Conservation (phyloP, 352 stramenopile genomes). For the Globisporangium barbulae region DNA sequence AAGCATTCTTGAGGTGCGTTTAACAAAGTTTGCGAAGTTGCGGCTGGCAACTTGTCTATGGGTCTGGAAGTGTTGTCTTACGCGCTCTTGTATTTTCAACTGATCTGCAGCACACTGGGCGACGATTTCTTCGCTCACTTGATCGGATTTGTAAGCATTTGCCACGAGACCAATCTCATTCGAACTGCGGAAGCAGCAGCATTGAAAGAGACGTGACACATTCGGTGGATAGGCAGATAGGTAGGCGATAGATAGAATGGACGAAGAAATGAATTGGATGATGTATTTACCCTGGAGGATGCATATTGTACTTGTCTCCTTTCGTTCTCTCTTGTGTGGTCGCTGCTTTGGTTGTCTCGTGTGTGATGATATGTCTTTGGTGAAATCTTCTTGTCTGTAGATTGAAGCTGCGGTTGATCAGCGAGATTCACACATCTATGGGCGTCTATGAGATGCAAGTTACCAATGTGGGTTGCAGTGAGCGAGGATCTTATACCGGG, state of each 20-base stretch:
- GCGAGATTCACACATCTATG: background rate
- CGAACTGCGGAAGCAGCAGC: conserved; percentile 29
- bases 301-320: conserved; percentile 8
- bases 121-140: conserved; percentile 83
- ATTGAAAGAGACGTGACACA: conserved; percentile 6
- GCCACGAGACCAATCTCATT: conserved; percentile 58
- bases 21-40: background rate
- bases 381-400: background rate
- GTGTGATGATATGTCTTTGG: background rate
- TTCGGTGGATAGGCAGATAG: conserved; percentile 21
- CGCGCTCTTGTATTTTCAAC: background rate
- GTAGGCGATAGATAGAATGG: conserved; percentile 34
- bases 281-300: conserved; percentile 23
- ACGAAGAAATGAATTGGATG: conserved; percentile 12
- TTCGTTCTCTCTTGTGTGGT: background rate
- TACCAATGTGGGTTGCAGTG: background rate
- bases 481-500: conserved; percentile 28
- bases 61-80: background rate
- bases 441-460: conserved; percentile 9
- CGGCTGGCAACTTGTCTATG: conserved; percentile 1
- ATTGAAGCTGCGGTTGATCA: conserved; percentile 4
- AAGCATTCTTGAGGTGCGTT: conserved; percentile 89
- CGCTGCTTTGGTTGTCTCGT: conserved; percentile 1
- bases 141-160: conserved; percentile 73
- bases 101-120: conserved; percentile 38